These are phyloP conservation scores for Cinchona pubescens DNA, from an alignment of 257 asterid species.

Conservation along the genomic window DNA sequence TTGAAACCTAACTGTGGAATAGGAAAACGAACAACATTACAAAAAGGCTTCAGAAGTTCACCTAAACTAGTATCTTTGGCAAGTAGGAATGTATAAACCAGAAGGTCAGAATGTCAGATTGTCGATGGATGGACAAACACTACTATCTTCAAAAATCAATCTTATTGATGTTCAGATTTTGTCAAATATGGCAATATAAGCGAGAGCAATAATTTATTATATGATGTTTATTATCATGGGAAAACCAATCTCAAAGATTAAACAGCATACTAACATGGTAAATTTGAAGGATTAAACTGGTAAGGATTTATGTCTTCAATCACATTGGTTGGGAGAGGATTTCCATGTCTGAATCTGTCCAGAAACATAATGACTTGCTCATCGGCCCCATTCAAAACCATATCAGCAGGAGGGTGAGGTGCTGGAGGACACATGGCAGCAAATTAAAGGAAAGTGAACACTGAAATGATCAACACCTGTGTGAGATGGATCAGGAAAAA, in stretches of 20 bases:
- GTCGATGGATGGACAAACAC: too few species aligned
- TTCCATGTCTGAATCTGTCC: slow-evolving; percentile 31
- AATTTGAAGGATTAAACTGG: slow-evolving; percentile 40
- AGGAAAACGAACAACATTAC: background rate
- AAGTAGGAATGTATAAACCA: background rate
- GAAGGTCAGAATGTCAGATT: too few species aligned
- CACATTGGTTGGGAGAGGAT: slow-evolving; percentile 49
- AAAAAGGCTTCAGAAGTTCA: background rate
- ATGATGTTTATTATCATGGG: background rate
- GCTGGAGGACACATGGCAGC: slow-evolving; percentile 52
- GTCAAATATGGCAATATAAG: background rate
- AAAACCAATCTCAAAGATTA: background rate
- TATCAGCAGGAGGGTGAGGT: slow-evolving; percentile 25
- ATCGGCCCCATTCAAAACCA: slow-evolving; percentile 31
- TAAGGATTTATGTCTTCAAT: slow-evolving; percentile 44
- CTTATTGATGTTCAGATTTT: background rate
- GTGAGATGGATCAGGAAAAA: slow-evolving; percentile 12
- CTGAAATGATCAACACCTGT: slow-evolving; percentile 18
- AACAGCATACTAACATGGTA: slow-evolving; percentile 47
- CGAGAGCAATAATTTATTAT: background rate
- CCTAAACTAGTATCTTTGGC: background rate
- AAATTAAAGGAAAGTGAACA: slow-evolving; percentile 15
- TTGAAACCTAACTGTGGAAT: background rate
- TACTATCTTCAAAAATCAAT: background rate
- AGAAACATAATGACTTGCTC: slow-evolving; percentile 39